Base-by-base conservation (phyloP, 805 yeast genomes). In the Metschnikowia reukaufii region DNA sequence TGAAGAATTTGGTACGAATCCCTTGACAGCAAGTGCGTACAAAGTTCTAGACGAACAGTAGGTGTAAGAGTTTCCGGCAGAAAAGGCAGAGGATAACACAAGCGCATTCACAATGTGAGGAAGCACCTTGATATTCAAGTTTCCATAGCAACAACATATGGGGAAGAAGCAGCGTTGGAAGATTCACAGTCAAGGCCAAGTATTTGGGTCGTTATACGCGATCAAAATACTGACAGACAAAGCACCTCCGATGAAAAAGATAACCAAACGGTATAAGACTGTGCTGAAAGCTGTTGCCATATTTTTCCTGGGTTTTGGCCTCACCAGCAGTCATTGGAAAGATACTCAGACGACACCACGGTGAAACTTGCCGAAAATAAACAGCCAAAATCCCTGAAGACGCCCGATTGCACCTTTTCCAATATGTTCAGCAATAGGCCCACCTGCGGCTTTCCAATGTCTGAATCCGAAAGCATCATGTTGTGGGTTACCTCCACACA, bases 401-500 rank as follows among this genome's bases (percentile, higher is more conserved):
- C 66, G 60, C 27, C 77, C 78, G 9, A 62, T 43, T 5, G 60
- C 37, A 0, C 78, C 78, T 1, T 66, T 64, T 10, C 66, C 59
- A 33, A 66, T 59, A 44, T 63, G 74, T 67, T 50, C 74, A 6
- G 67, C 73, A 35, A 70, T 55, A 1, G 72, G 71, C 7, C 77
- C 76, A 21, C 59, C 74, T 12, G 47, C 55, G 19, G 60, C 63
- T 31, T 60, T 61, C 76, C 73, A 75, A 54, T 73, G 64, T 39
- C 74, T 59, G 62, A 78, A 78, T 0, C 83, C 83, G 57, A 71
- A 78, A 4, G 70, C 77, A 51, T 77, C 78, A 37, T 78, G 81
- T 34, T 72, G 63, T 1, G 96, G 96, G 62, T 88, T 88, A 21
- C 96, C 96, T 25, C 96, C 96, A 31, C 85, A 79, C 95, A 88